Evolutionary conservation across 305 asterid species (phyloP).

Genomic region (Fraxinus baroniana): DNA sequence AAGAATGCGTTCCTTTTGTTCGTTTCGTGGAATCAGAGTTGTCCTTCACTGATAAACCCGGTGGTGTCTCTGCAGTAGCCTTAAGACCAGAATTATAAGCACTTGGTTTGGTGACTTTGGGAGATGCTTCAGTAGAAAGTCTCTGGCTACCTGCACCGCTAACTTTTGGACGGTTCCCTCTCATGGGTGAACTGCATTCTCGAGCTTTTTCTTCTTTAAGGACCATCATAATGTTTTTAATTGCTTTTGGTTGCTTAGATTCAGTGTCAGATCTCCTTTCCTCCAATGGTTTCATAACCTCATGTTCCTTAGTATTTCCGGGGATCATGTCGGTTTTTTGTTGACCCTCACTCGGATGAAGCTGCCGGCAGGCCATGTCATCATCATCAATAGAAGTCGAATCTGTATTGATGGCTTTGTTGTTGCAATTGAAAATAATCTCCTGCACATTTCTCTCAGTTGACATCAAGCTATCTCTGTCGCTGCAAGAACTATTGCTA

Average conservation of each 20-base stretch:
- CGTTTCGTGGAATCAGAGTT: conserved; percentile 47
- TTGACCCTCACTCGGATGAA: conserved; percentile 32
- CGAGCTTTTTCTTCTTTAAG: conserved; percentile 79
- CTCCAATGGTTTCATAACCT: conserved; percentile 36
- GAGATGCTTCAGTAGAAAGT: conserved; percentile 52
- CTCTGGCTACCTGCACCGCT: conserved; percentile 42
- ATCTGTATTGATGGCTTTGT: conserved; percentile 38
- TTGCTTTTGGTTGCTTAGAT: conserved; percentile 62
- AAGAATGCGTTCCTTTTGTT: conserved; percentile 42
- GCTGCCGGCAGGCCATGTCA: conserved; percentile 30
- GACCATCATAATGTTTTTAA: conserved; percentile 72
- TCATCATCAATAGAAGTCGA: conserved; percentile 45
- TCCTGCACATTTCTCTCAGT: conserved; percentile 50
- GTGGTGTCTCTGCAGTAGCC: conserved; percentile 45
- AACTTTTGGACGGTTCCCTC: conserved; percentile 48
- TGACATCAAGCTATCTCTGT: conserved; percentile 62
- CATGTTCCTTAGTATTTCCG: conserved; percentile 32
- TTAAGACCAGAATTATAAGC: conserved; percentile 35
- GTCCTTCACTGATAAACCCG: conserved; percentile 36
- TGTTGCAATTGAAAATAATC: conserved; percentile 36
- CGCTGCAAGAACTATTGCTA: conserved; percentile 94
- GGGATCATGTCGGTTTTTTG: conserved; percentile 30
- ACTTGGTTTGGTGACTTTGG: conserved; percentile 46
- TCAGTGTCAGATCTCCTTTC: conserved; percentile 42
- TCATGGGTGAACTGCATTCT: conserved; percentile 82